These are phyloP conservation scores for Musa troglodytarum DNA, from an alignment of 176 grass and related monocot species.

Conservation along the genomic window DNA sequence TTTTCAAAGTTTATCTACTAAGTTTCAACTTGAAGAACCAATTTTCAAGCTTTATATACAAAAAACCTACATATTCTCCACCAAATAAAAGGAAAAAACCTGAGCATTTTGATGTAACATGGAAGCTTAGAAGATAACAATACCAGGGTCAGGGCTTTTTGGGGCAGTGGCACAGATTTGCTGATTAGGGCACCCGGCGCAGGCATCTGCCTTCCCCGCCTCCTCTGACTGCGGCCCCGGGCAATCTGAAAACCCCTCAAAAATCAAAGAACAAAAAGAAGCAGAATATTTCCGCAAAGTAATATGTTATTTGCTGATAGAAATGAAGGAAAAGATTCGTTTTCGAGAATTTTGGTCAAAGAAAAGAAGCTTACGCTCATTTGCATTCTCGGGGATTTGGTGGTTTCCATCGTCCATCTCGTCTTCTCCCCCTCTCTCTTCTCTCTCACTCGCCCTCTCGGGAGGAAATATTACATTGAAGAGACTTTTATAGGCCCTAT, in stretches of 20 bases:
- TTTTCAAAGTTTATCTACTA: too few relatives aligned
- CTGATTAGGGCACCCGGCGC: constrained; percentile 78
- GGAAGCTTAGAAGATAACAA: neutral
- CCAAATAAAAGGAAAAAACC: neutral
- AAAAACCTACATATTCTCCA: neutral
- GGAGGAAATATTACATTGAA: neutral
- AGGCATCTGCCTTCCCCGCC: constrained; percentile 67
- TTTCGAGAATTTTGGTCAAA: neutral
- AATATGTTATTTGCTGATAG: too few relatives aligned
- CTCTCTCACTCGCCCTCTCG: too few relatives aligned
- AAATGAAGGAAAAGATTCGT: too few relatives aligned
- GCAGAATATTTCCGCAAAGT: neutral
- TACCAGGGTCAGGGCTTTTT: constrained; percentile 84
- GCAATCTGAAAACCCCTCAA: constrained; percentile 53
- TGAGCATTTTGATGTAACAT: neutral
- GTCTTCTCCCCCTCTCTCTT: constrained; percentile 5
- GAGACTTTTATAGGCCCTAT: neutral
- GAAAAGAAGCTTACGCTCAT: constrained; percentile 42
- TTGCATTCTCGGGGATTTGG: constrained; percentile 54
- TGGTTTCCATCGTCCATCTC: constrained; percentile 22
- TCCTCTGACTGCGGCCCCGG: constrained; percentile 69
- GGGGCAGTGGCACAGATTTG: constrained; percentile 76
- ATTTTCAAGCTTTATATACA: too few relatives aligned
- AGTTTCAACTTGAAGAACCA: too few relatives aligned
- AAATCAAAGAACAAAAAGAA: neutral